Base-by-base conservation (phyloP, 495 filamentous ascomycete species). In the Penicillium soppii region DNA sequence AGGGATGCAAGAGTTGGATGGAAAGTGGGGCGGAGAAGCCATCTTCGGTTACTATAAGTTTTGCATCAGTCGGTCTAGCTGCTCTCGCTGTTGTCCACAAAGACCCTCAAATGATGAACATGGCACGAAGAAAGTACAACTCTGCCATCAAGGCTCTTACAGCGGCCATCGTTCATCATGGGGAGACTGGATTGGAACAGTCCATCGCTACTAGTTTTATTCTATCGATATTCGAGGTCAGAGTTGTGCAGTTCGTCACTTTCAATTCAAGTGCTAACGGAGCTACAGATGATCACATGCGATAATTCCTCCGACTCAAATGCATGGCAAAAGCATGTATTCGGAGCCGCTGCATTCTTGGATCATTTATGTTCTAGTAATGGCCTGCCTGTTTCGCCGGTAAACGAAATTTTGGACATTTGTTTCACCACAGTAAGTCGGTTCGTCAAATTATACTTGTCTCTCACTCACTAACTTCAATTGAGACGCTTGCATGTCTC, bases 291-390 rank as follows among this genome's bases (percentile, higher is more conserved):
- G 15, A 29, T 43, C 9, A 43, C 41, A 16, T 43, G 41, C 9
- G 41, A 43, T 20, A 43, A 12, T 1, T 12, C 26, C 9, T 43
- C 41, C 25, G 9, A 9, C n/a, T 29, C 15, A 9, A 1, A 30
- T 43, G 9, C 41, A 17, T 43, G 41, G 26, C 41, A 25, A 43
- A 43, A 43, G 26, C 41, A 43, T 43, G 10, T 43, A 1, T 25
- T 29, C 4, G 41, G 41, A 1, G 41, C 41, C 8, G 25, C 41
- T 13, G 23, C 41, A 1, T 45, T 41, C 38, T 21, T 41, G 2
- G 13, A 20, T 10, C 15, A 23, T 41, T n/a, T 41, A 7, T 23
- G 21, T 41, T 26, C 38, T 15, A 13, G 4, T 1, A 41, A 15
- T 25, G 22, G 6, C 13, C 21, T 41, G 12, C 38, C 38, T 10